Percentiles rank a stretch among this genome's conserved stretches.
These are phyloP conservation scores for Oryza brachyantha DNA, from an alignment of 176 grass and related monocot genomes.

Conservation along the genomic window DNA sequence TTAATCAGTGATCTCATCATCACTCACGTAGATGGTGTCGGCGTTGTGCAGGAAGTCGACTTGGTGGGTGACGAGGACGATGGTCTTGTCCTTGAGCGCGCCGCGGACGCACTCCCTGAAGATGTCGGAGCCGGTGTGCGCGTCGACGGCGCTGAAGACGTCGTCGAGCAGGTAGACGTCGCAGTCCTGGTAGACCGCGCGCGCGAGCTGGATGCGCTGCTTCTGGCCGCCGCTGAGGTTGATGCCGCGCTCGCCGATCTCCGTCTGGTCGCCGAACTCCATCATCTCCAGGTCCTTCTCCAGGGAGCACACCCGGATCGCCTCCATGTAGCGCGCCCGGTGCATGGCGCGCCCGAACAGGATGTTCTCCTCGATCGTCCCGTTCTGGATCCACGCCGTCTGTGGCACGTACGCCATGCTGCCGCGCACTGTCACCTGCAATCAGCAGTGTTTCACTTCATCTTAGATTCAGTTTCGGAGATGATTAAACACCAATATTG, in stretches of 20 bases:
- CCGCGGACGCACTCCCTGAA: slow-evolving; percentile 93
- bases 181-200: slow-evolving; percentile 87
- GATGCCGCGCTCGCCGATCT: slow-evolving; percentile 97
- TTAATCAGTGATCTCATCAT: too few relatives aligned
- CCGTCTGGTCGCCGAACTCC: slow-evolving; percentile 99
- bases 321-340: slow-evolving; percentile 65
- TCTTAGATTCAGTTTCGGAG: background rate
- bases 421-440: slow-evolving; percentile 83
- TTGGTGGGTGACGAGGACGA: slow-evolving; percentile 94
- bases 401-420: slow-evolving; percentile 88
- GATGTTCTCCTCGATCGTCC: slow-evolving; percentile 95
- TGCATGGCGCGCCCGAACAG: slow-evolving; percentile 86
- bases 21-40: slow-evolving; percentile 73
- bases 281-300: slow-evolving; percentile 98
- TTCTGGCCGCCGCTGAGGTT: slow-evolving; percentile 97
- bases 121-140: slow-evolving; percentile 82
- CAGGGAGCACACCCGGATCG: slow-evolving; percentile 81
- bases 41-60: slow-evolving; percentile 98
- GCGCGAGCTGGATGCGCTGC: slow-evolving; percentile 93
- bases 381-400: slow-evolving; percentile 96
- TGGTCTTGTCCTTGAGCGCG: slow-evolving; percentile 77
- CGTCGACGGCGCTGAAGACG: slow-evolving; percentile 93
- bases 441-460: background rate
- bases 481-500: too few relatives aligned
- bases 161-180: slow-evolving; percentile 96